Percentiles rank a stretch among this genome's conserved stretches.
Conservation (phyloP, 306 rosid species). For the Vigna nakashimae region DNA sequence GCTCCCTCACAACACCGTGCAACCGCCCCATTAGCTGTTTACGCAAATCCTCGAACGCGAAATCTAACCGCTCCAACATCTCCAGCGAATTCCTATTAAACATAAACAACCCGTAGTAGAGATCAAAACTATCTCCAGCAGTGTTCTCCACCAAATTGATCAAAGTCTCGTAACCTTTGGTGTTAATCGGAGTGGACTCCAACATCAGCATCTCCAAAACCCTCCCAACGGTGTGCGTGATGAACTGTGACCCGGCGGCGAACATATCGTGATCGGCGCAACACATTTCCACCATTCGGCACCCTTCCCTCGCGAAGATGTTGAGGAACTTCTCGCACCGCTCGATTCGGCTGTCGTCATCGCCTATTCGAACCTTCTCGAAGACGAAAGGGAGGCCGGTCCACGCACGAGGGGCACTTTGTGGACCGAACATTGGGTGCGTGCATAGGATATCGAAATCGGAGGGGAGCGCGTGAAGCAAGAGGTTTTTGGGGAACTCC, state of each 20-base stretch:
- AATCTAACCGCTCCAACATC: constrained; percentile 74
- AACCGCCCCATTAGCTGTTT: constrained; percentile 68
- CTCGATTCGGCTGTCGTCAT: constrained; percentile 51
- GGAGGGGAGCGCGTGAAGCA: constrained; percentile 55
- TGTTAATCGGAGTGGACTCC: constrained; percentile 81
- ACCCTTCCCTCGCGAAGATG: constrained; percentile 73
- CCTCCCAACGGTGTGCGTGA: constrained; percentile 88
- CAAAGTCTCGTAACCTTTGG: constrained; percentile 78
- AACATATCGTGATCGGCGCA: constrained; percentile 71
- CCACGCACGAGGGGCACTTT: constrained; percentile 65
- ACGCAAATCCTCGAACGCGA: constrained; percentile 76
- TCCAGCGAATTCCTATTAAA: constrained; percentile 72
- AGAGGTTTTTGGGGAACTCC: constrained; percentile 67
- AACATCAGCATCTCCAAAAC: constrained; percentile 62
- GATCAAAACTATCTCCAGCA: neutral
- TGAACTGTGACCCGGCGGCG: constrained; percentile 80
- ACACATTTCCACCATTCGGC: constrained; percentile 80
- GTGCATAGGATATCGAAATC: constrained; percentile 73
- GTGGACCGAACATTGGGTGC: constrained; percentile 94
- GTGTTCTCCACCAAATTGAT: constrained; percentile 59
- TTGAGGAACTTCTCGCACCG: constrained; percentile 65
- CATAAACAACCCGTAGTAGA: constrained; percentile 28
- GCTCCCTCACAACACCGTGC: constrained; percentile 66
- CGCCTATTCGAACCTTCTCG: constrained; percentile 74
- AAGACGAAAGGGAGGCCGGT: constrained; percentile 57